Conservation (phyloP, 2,329 filamentous ascomycete species). For the Alternaria sp. region DNA sequence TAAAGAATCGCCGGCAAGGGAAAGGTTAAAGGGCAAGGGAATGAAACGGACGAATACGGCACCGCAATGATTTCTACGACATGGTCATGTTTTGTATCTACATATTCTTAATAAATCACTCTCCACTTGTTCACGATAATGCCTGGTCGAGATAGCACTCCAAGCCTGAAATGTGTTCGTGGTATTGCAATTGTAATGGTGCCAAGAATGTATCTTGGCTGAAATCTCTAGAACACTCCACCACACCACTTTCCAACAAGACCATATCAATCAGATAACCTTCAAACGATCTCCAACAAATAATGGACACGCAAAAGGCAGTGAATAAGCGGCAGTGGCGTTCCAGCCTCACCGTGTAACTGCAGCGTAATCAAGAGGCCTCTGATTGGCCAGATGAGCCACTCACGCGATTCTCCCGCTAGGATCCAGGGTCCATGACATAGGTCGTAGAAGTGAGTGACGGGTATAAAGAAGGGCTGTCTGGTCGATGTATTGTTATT, state of each 20-base stretch:
- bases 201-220: neutral
- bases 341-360: slow-evolving; percentile 21
- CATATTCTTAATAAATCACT: slow-evolving; percentile 17
- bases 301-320: slow-evolving; percentile 23
- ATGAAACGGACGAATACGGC: slow-evolving; percentile 18
- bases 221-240: neutral
- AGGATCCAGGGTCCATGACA: slow-evolving; percentile 25
- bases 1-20: slow-evolving; percentile 13
- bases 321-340: slow-evolving; percentile 37
- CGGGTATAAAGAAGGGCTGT: slow-evolving; percentile 31
- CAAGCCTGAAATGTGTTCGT: neutral
- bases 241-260: neutral
- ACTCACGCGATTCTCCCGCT: slow-evolving; percentile 32
- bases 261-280: slow-evolving; percentile 20
- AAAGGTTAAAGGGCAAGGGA: slow-evolving; percentile 18
- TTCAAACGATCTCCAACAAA: slow-evolving; percentile 27
- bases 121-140: slow-evolving; percentile 11
- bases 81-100: slow-evolving; percentile 11
- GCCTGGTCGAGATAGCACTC: neutral
- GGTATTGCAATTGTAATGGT: neutral
- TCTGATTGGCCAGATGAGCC: slow-evolving; percentile 37
- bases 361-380: slow-evolving; percentile 39
- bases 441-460: slow-evolving; percentile 19
- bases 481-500: slow-evolving; percentile 1
- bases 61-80: slow-evolving; percentile 9